Percentiles rank a stretch among this genome's conserved stretches.
These are phyloP conservation scores for Eucalyptus lansdowneana DNA, from an alignment of 345 rosid genomes.

Conservation along the genomic window DNA sequence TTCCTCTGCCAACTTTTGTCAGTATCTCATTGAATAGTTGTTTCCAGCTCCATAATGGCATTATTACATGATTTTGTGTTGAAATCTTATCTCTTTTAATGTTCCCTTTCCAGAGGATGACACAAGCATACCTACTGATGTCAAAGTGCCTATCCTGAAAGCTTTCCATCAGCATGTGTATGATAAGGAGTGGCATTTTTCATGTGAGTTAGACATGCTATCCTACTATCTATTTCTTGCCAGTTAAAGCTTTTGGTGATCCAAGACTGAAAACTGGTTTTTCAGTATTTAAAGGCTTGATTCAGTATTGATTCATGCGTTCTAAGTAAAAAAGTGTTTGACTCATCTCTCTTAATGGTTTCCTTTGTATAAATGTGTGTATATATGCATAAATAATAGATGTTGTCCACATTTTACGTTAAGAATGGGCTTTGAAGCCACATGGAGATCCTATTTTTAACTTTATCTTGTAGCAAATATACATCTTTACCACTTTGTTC, in stretches of 20 bases:
- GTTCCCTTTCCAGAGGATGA: conserved; percentile 76
- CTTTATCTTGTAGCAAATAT: background rate
- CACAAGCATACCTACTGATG: conserved; percentile 73
- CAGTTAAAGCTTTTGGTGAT: background rate
- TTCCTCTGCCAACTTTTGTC: background rate
- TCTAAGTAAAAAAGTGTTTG: background rate
- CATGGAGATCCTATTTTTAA: background rate
- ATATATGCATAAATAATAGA: background rate
- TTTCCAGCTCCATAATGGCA: background rate
- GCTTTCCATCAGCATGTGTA: conserved; percentile 80
- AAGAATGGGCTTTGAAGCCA: background rate
- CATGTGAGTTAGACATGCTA: conserved; percentile 43
- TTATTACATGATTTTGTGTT: background rate
- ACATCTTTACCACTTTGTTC: background rate
- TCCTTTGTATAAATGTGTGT: background rate
- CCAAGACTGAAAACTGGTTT: background rate
- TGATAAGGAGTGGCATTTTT: conserved; percentile 73
- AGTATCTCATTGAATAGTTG: background rate
- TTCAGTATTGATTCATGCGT: background rate
- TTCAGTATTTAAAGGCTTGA: background rate
- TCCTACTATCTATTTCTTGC: background rate
- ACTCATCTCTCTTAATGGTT: background rate
- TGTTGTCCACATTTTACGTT: background rate
- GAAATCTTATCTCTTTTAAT: background rate
- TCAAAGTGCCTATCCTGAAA: conserved; percentile 78